Evolutionary conservation across 2,329 filamentous ascomycete genomes (phyloP), one percentile per base, ranked within the genome.

Genomic region (Akanthomyces dipterigenus): DNA sequence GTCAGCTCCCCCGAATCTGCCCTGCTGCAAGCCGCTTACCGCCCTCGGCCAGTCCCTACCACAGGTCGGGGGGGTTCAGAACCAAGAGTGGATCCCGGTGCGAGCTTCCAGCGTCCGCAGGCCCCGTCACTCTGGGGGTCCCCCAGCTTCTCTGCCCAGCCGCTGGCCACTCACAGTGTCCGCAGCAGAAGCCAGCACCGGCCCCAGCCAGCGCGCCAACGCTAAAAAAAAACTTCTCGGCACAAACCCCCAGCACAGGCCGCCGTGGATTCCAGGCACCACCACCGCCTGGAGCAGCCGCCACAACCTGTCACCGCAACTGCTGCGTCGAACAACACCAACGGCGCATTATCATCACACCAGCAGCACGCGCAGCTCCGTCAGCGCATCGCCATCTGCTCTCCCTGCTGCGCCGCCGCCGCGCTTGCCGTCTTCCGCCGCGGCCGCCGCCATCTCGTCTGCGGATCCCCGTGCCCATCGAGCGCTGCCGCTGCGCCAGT

Each of bases 351-450:
- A 22, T 43, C 53, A 46, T 18, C 50, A 54, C 36, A 12, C n/a
- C 53, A 26, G 18, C 55, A 46, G 42, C 55, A 50, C 42, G 18
- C 12, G 62, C 45, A 62, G 63, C 20, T 50, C 50, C 22, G 46
- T 60, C 31, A 58, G 55, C 36, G 50, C 62, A 5, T 31, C 63
- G 18, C 51, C 49, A 7, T 62, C 63, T 31, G 64, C 24, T 50
- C 43, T 5, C 12, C 18, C 31, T 2, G 31, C 36, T 26, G 26
- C 9, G n/a, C 31, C 11, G 46, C 8, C 40, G 18, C 40, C 50
- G 11, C 20, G 12, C 18, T 43, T 45, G 22, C 18, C 18, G 48
- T n/a, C 57, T 9, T 20, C 34, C 45, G 8, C 24, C 2, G 22
- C 9, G 12, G 5, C 26, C 34, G 12, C 28, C 49, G 20, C 26